These are phyloP conservation scores for Senna siamea DNA, from an alignment of 306 rosid species.

Conservation along the genomic window DNA sequence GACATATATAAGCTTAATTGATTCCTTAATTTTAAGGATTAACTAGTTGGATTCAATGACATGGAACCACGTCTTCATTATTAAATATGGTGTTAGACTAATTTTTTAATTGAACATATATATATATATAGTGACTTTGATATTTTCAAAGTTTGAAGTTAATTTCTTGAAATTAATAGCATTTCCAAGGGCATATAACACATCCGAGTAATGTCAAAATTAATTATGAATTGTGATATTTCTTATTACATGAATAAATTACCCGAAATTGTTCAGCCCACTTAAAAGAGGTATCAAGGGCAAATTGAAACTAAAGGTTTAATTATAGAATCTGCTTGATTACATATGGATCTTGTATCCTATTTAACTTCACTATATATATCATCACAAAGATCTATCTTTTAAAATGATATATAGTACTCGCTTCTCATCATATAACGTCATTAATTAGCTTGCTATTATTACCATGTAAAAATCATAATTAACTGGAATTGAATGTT, in stretches of 20 bases:
- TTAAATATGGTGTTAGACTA: slow-evolving; percentile 28
- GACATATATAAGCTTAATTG: slow-evolving; percentile 37
- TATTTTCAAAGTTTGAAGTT: slow-evolving; percentile 32
- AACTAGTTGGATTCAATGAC: slow-evolving; percentile 42
- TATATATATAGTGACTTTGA: too few relatives aligned
- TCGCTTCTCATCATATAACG: too few relatives aligned
- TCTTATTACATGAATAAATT: slow-evolving; percentile 42
- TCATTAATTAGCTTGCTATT: too few relatives aligned
- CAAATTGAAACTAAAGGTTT: not conserved
- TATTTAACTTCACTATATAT: too few relatives aligned
- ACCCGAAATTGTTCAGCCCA: slow-evolving; percentile 34
- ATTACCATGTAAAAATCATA: too few relatives aligned
- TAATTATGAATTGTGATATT: slow-evolving; percentile 40
- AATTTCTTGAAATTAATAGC: slow-evolving; percentile 13
- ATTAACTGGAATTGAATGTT: too few relatives aligned
- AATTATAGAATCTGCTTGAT: too few relatives aligned
- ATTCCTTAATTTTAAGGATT: slow-evolving; percentile 38
- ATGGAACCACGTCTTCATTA: slow-evolving; percentile 43
- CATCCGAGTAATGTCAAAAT: slow-evolving; percentile 41
- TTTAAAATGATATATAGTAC: too few relatives aligned
- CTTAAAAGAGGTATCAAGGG: not conserved
- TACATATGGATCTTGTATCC: too few relatives aligned
- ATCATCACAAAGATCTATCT: too few relatives aligned
- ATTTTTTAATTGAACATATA: slow-evolving; percentile 39
- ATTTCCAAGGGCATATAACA: slow-evolving; percentile 26